Percentiles rank a stretch among this genome's conserved stretches.
These are phyloP conservation scores for Entomortierella parvispora DNA, from an alignment of 192 early-diverging fungal species.

Conservation along the genomic window DNA sequence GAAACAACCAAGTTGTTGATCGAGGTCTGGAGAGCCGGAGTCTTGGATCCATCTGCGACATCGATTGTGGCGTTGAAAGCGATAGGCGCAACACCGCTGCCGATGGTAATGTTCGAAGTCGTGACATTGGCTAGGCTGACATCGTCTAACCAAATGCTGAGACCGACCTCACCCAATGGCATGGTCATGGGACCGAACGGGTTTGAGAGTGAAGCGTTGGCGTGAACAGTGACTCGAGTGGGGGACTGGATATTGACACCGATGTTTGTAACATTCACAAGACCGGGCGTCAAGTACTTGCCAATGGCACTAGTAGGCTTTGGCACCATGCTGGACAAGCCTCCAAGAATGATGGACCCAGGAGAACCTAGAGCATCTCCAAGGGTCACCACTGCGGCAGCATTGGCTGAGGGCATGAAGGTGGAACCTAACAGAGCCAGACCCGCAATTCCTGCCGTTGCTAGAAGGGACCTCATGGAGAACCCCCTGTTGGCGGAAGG, in stretches of 20 bases:
- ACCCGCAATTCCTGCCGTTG: conserved; percentile 3
- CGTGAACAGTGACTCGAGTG: neutral
- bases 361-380: neutral
- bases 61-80: conserved; percentile 8
- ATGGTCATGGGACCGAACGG: neutral
- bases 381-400: neutral
- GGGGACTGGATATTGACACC: conserved; percentile 2
- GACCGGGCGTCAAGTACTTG: conserved; percentile 3
- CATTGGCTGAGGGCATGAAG: neutral
- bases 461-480: conserved; percentile 7
- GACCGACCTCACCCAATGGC: conserved; percentile 4
- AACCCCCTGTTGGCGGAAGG: neutral
- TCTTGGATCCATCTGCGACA: conserved; percentile 5
- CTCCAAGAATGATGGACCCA: conserved; percentile 5
- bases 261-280: conserved; percentile 9
- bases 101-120: conserved; percentile 1
- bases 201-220: neutral
- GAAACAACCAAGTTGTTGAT: conserved; percentile 12
- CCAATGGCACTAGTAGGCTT: neutral
- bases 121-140: conserved; percentile 11
- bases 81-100: neutral
- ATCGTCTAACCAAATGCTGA: conserved; percentile 2
- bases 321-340: conserved; percentile 5
- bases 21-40: conserved; percentile 1
- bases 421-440: neutral